Conservation (phyloP, 2,329 filamentous ascomycete genomes). For the Leptographium wingfieldii region DNA sequence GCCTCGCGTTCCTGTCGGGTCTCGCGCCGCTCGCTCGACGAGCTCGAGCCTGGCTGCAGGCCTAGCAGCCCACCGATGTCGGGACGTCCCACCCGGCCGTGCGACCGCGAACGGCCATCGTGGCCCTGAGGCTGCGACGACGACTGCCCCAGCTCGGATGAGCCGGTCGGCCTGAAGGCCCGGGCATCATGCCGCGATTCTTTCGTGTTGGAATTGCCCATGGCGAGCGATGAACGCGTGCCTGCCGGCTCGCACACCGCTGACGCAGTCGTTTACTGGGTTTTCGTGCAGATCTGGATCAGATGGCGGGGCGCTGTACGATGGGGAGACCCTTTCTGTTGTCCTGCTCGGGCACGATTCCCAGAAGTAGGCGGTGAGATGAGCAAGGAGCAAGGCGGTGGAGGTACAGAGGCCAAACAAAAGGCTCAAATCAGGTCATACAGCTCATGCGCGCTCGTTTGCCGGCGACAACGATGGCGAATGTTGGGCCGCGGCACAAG, state of each 20-base stretch:
- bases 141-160: conserved; percentile 11
- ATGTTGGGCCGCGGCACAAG: background rate
- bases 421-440: background rate
- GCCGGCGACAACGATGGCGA: background rate
- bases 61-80: conserved; percentile 35
- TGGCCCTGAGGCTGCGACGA: conserved; percentile 12
- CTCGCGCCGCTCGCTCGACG: conserved; percentile 52
- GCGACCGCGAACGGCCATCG: conserved; percentile 14
- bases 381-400: background rate
- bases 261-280: too few relatives aligned
- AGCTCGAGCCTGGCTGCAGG: conserved; percentile 24
- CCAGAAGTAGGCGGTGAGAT: background rate
- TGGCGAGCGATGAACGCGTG: conserved; percentile 9
- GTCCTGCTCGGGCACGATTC: background rate
- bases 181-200: conserved; percentile 19
- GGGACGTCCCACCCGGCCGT: conserved; percentile 25
- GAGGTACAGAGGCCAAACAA: background rate
- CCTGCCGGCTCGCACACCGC: background rate
- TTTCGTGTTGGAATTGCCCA: conserved; percentile 24
- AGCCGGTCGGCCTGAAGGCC: conserved; percentile 10
- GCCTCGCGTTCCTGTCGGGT: conserved; percentile 88
- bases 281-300: background rate
- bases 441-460: background rate
- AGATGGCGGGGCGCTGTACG: background rate
- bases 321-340: background rate